Conservation (phyloP, 805 yeast genomes). For the Zygosaccharomyces bailii region DNA sequence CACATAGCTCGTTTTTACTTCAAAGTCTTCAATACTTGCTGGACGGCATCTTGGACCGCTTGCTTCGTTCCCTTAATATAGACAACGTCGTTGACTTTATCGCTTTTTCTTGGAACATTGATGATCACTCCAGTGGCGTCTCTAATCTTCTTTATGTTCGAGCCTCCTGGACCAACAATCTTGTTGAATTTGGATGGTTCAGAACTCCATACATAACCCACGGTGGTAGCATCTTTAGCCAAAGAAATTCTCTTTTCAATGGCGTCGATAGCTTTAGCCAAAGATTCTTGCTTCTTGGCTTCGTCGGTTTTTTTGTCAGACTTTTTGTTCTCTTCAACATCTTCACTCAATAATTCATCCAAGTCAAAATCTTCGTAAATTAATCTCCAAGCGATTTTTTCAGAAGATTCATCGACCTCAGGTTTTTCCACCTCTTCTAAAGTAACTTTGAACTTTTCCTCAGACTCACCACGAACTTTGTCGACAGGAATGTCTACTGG, state of each 20-base stretch:
- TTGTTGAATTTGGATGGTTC: conserved; percentile 52
- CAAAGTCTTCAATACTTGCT: conserved; percentile 35
- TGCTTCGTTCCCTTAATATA: conserved; percentile 58
- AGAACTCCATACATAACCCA: conserved; percentile 62
- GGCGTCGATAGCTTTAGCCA: conserved; percentile 30
- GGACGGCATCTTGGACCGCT: conserved; percentile 50
- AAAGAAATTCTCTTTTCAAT: conserved; percentile 49
- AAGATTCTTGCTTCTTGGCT: conserved; percentile 49
- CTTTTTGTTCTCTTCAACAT: conserved; percentile 43
- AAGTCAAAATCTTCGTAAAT: conserved; percentile 39
- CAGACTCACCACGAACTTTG: conserved; percentile 43
- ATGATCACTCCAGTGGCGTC: conserved; percentile 54
- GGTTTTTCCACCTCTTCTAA: conserved; percentile 37
- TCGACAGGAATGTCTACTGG: conserved; percentile 47
- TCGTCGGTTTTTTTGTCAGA: conserved; percentile 43
- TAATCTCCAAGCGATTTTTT: conserved; percentile 63
- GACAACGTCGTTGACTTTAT: conserved; percentile 50
- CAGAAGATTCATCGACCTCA: conserved; percentile 27
- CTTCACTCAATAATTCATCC: conserved; percentile 27
- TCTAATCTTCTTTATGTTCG: conserved; percentile 60
- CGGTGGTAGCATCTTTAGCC: conserved; percentile 44
- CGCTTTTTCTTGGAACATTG: conserved; percentile 58
- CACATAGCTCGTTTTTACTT: conserved; percentile 1
- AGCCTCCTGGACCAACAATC: conserved; percentile 76
- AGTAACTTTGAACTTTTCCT: conserved; percentile 46